Conservation (phyloP, 2,329 filamentous ascomycete species). For the Lachnellula occidentalis region DNA sequence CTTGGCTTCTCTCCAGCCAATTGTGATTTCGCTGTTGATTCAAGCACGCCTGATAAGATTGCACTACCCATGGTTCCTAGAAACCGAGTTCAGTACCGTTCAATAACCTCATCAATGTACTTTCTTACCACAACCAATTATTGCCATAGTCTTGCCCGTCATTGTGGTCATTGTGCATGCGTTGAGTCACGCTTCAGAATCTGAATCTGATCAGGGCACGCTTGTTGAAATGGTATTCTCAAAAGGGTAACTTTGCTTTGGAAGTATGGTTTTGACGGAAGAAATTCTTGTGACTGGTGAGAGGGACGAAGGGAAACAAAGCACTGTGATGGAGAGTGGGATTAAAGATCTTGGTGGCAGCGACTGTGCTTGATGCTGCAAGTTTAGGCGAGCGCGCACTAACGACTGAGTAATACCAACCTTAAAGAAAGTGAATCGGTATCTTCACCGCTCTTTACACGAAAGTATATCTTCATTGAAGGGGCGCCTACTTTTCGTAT, state of each 20-base stretch:
- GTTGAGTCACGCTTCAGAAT: background rate
- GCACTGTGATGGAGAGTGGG: background rate
- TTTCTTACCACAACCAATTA: constrained; percentile 22
- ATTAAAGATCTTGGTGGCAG: background rate
- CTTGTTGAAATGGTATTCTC: too few relatives aligned
- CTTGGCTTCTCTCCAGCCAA: constrained; percentile 12
- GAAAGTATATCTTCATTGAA: background rate
- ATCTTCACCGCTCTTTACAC: background rate
- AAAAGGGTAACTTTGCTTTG: too few relatives aligned
- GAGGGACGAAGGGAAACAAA: background rate
- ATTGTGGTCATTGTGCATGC: background rate
- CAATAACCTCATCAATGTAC: background rate
- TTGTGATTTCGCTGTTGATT: constrained; percentile 13
- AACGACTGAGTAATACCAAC: too few relatives aligned
- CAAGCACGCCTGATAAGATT: constrained; percentile 24
- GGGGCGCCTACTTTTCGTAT: background rate
- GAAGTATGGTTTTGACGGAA: too few relatives aligned
- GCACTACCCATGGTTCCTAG: constrained; percentile 27
- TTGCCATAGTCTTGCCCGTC: constrained; percentile 14
- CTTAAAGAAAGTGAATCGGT: too few relatives aligned
- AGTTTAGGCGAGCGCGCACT: background rate
- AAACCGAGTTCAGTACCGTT: background rate
- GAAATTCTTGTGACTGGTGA: too few relatives aligned
- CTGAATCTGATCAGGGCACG: too few relatives aligned
- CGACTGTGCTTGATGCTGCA: background rate